phyloP scores from a whole-genome alignment of 164 flowering plant species.

The Echeveria elegans region DNA sequence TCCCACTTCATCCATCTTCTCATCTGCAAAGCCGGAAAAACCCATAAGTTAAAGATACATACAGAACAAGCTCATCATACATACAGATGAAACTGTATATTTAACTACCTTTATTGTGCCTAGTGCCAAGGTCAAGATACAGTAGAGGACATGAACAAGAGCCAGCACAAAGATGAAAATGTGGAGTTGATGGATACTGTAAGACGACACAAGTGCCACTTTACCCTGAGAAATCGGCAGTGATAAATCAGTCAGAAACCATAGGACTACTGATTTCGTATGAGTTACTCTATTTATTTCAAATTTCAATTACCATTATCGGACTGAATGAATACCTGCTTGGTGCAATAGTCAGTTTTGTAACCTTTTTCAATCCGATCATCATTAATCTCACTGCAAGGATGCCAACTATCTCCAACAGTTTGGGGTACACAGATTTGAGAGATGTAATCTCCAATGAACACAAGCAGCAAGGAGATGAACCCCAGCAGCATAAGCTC shows the following conservation, averaged over 20 bases:
- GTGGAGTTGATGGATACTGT: constrained; percentile 63
- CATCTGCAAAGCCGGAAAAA: constrained; percentile 33
- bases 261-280: background rate
- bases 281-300: too few species aligned
- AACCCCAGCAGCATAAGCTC: constrained; percentile 71
- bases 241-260: background rate
- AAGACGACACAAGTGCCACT: constrained; percentile 48
- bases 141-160: constrained; percentile 46
- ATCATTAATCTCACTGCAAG: constrained; percentile 20
- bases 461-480: constrained; percentile 49
- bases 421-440: constrained; percentile 28
- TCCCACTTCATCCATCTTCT: constrained; percentile 67
- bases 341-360: constrained; percentile 1
- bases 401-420: constrained; percentile 42
- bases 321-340: background rate
- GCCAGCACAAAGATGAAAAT: constrained; percentile 71
- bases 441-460: constrained; percentile 31
- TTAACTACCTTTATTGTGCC: constrained; percentile 48
- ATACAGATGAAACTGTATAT: background rate
- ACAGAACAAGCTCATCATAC: background rate
- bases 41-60: background rate
- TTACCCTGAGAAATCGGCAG: constrained; percentile 34
- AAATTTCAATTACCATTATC: too few species aligned
- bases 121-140: constrained; percentile 43
- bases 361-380: background rate